A percentile compares a stretch with the other conserved stretches of the same genome.
Evolutionary conservation across 106 monocot genomes (phyloP).

Genomic region (Iris macrosiphon): DNA sequence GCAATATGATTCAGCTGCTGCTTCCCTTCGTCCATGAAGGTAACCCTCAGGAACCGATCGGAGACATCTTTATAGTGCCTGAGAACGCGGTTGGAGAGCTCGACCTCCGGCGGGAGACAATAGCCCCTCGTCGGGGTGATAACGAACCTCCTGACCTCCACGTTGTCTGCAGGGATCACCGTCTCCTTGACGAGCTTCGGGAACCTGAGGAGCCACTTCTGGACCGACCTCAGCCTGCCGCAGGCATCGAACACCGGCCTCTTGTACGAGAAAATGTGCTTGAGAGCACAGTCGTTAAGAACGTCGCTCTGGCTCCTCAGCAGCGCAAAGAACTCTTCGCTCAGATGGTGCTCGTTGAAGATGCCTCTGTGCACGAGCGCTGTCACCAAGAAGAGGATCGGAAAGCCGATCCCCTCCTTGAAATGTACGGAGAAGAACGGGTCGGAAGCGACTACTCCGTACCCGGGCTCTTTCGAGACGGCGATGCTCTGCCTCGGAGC

Average conservation of each 20-base stretch:
- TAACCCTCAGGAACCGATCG: constrained; percentile 84
- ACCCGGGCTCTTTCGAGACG: constrained; percentile 36
- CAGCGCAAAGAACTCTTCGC: constrained; percentile 48
- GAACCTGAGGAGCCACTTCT: constrained; percentile 43
- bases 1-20: constrained; percentile 48
- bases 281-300: constrained; percentile 45
- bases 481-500: constrained; percentile 9
- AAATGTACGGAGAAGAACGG: constrained; percentile 47
- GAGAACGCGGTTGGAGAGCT: constrained; percentile 84
- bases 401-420: constrained; percentile 45
- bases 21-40: constrained; percentile 84
- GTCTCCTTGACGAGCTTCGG: constrained; percentile 29
- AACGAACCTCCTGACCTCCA: constrained; percentile 67
- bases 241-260: constrained; percentile 54
- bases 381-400: constrained; percentile 70
- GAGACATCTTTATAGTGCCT: constrained; percentile 45
- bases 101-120: constrained; percentile 75
- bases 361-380: constrained; percentile 81
- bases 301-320: constrained; percentile 34
- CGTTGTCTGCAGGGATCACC: constrained; percentile 20
- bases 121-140: constrained; percentile 89
- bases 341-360: constrained; percentile 53
- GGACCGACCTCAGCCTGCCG: constrained; percentile 46
- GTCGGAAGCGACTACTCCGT: constrained; percentile 11
- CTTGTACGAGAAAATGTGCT: constrained; percentile 67